These are phyloP conservation scores for Colletotrichum lini DNA, from an alignment of 2,329 filamentous ascomycete genomes.

Conservation along the genomic window DNA sequence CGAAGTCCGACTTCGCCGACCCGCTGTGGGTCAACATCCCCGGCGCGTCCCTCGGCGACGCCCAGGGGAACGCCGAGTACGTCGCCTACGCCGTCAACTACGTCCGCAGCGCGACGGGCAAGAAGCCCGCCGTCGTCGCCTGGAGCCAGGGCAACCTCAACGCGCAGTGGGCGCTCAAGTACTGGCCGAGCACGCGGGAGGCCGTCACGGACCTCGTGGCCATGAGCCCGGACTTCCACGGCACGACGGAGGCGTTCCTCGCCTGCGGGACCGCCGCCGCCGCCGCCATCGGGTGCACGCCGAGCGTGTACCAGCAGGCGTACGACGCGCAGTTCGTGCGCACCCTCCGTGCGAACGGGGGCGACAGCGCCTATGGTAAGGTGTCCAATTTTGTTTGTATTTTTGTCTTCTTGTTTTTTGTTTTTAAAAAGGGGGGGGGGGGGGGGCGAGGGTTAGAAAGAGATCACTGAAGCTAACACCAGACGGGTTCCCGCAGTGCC, in stretches of 20 bases:
- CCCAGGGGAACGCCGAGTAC: constrained; percentile 67
- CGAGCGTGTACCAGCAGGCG: constrained; percentile 62
- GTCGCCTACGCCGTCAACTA: constrained; percentile 73
- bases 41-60: constrained; percentile 60
- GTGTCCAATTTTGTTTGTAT: too few relatives aligned
- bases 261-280: constrained; percentile 9
- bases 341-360: constrained; percentile 58
- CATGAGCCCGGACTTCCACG: constrained; percentile 65
- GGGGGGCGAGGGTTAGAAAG: too few relatives aligned
- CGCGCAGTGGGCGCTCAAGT: constrained; percentile 71
- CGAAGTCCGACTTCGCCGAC: constrained; percentile 58
- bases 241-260: constrained; percentile 40
- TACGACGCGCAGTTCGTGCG: constrained; percentile 59
- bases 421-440: too few relatives aligned
- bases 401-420: too few relatives aligned
- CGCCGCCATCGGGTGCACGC: constrained; percentile 44
- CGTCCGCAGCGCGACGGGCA: constrained; percentile 57
- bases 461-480: not conserved
- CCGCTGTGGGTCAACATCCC: constrained; percentile 72
- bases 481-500: constrained; percentile 52
- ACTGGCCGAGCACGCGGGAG: constrained; percentile 65
- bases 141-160: constrained; percentile 71
- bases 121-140: constrained; percentile 60
- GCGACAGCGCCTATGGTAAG: constrained; percentile 62
- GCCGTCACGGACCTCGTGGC: constrained; percentile 65